Evolutionary conservation across 257 asterid genomes (phyloP), one percentile per base, ranked within the genome.

Genomic region (Apocynum venetum): DNA sequence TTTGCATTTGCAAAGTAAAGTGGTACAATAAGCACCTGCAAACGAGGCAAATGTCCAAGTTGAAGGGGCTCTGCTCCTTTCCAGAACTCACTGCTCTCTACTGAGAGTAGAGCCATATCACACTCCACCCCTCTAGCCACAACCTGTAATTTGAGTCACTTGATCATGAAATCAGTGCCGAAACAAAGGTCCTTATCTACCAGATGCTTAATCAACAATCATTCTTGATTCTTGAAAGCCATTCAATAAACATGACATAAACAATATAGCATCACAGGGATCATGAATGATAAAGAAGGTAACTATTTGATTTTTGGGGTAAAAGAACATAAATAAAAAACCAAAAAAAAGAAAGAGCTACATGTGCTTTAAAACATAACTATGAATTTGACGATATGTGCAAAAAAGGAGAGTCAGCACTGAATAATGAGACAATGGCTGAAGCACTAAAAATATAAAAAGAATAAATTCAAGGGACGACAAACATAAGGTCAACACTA

Each of bases 41-140:
- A 79, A 75, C 83, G 89, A 59, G 98, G 98, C 89, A 93, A 84
- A 72, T 80, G 85, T 51, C 98, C 98, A 48, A 93, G 86, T 38
- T 73, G 84, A 75, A 93, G 96, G 63, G 98, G 93, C 74, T 93
- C 93, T 49, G 88, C 86, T 87, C 93, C 97, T 82, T 91, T 81
- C 98, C 98, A 93, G 72, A 93, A 93, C 67, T 90, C 93, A 81
- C 87, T 77, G 81, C 88, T 89, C 82, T 93, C 98, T 75, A 93
- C 96, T 5, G 91, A 89, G 76, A 93, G 94, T 79, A 93, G 88
- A 82, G 98, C 98, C 88, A 91, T 87, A 83, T 93, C 98, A 80
- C 98, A 93, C 79, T 89, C 98, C 78, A 93, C 84, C 52, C 96
- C 98, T 86, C 91, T 87, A n/a, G 98, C 97, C 72, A 93, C 87